These are phyloP conservation scores for Angomonas deanei DNA, from an alignment of 208 protist species.

Conservation along the genomic window DNA sequence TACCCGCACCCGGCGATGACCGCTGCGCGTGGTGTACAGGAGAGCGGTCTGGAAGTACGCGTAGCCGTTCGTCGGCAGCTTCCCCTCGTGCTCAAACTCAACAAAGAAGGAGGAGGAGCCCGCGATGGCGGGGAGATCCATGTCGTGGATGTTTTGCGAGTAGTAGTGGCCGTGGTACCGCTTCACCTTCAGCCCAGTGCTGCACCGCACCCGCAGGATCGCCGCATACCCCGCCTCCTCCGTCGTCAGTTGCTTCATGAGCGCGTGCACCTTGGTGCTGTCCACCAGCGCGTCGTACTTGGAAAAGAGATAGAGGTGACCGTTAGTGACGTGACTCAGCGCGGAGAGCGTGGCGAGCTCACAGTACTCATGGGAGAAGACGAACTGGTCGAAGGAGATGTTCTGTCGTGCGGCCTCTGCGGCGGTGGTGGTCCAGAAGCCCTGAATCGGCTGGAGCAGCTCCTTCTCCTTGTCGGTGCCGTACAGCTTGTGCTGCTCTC, in stretches of 20 bases:
- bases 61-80: constrained; percentile 53
- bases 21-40: constrained; percentile 90
- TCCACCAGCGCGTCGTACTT: constrained; percentile 72
- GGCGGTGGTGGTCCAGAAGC: constrained; percentile 81
- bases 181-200: constrained; percentile 70
- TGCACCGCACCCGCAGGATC: constrained; percentile 89
- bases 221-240: constrained; percentile 87
- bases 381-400: constrained; percentile 88
- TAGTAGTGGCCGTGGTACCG: constrained; percentile 87
- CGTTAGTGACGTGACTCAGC: constrained; percentile 75
- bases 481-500: constrained; percentile 83
- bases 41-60: constrained; percentile 88
- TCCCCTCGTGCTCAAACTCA: constrained; percentile 88
- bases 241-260: constrained; percentile 43
- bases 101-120: constrained; percentile 83
- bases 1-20: constrained; percentile 85
- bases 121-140: constrained; percentile 83
- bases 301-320: constrained; percentile 60
- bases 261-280: constrained; percentile 53
- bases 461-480: constrained; percentile 88
- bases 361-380: constrained; percentile 69
- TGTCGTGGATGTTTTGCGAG: constrained; percentile 75
- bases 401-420: constrained; percentile 62
- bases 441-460: constrained; percentile 65
- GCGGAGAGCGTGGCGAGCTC: constrained; percentile 87